Evolutionary conservation across 2,329 filamentous ascomycete genomes (phyloP).

Genomic region (Alternaria sp.): DNA sequence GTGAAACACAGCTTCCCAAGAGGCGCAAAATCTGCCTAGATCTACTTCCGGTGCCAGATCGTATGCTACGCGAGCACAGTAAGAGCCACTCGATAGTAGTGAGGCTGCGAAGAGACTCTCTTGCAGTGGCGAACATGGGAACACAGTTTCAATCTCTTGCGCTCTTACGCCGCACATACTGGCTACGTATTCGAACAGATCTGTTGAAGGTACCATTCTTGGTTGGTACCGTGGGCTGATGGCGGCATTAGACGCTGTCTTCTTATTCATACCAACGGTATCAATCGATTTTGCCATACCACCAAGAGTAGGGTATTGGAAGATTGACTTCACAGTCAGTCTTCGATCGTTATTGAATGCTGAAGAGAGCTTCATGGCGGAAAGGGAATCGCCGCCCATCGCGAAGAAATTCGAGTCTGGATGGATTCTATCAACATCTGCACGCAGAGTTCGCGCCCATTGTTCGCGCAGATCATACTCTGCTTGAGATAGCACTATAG

Average conservation of each 20-base stretch:
- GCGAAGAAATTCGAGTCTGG: not conserved
- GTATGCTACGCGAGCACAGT: not conserved
- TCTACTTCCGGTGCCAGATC: not conserved
- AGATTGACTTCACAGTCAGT: not conserved
- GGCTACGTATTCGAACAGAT: not conserved
- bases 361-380: not conserved
- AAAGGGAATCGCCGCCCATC: not conserved
- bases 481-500: not conserved
- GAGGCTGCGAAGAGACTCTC: not conserved
- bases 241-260: not conserved
- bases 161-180: not conserved
- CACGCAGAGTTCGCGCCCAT: not conserved
- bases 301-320: not conserved
- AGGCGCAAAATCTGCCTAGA: not conserved
- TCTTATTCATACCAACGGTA: not conserved
- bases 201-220: not conserved
- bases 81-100: not conserved
- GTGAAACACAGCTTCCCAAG: not conserved
- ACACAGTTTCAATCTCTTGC: not conserved
- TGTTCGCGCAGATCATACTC: not conserved
- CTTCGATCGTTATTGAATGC: not conserved
- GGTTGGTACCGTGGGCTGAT: not conserved
- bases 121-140: not conserved
- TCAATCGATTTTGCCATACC: not conserved
- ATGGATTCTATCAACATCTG: not conserved